Conservation (phyloP, 345 rosid species). For the Hibiscus trionum region DNA sequence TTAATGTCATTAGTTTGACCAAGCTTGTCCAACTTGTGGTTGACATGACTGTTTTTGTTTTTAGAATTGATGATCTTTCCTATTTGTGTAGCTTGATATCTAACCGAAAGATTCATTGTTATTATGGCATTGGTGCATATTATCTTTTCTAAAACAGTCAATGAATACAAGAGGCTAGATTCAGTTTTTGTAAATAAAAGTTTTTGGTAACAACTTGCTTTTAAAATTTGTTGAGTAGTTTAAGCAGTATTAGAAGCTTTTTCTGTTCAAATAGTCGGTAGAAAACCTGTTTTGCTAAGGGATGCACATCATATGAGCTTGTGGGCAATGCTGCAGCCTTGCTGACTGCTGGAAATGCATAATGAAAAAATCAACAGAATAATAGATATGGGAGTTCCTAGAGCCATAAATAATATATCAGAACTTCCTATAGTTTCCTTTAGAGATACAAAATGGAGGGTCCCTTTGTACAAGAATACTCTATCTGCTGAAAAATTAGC, state of each 20-base stretch:
- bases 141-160: neutral
- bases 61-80: neutral
- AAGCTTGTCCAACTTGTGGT: neutral
- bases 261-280: neutral
- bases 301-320: constrained; percentile 1
- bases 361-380: neutral
- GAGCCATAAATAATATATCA: neutral
- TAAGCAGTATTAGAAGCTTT: neutral
- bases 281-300: neutral
- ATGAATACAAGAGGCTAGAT: neutral
- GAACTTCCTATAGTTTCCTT: neutral
- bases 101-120: neutral
- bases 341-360: neutral
- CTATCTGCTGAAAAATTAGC: neutral
- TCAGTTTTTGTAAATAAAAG: neutral
- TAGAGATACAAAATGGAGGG: neutral
- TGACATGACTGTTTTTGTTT: neutral
- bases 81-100: neutral
- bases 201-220: neutral
- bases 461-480: neutral
- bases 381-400: neutral
- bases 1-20: neutral
- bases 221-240: neutral
- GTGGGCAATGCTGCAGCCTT: neutral
- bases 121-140: neutral